Evolutionary conservation across 1,284 basidiomycete genomes (phyloP).

Genomic region (Athelia psychrophila): DNA sequence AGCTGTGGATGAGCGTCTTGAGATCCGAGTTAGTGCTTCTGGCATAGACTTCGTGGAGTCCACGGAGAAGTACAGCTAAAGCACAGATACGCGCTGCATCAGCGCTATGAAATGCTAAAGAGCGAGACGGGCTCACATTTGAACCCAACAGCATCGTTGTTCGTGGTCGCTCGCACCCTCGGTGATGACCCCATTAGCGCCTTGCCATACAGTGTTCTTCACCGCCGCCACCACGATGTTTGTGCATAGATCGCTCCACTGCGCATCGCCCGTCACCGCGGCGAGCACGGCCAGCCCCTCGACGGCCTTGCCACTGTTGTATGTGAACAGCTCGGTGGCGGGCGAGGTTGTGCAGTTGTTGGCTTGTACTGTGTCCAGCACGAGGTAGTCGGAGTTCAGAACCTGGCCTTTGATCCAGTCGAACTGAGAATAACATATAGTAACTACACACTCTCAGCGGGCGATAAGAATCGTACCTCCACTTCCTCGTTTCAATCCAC

Average conservation of each 20-base stretch:
- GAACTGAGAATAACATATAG: too few species aligned
- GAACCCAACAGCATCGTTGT: constrained; percentile 47
- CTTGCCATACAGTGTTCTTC: constrained; percentile 42
- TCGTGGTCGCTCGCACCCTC: constrained; percentile 37
- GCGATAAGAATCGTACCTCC: constrained; percentile 2
- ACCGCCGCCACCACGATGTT: constrained; percentile 34
- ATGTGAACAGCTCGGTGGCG: constrained; percentile 43
- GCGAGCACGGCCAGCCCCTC: constrained; percentile 45
- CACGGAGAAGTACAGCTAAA: constrained; percentile 44
- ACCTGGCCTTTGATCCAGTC: constrained; percentile 41
- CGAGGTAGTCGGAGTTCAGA: constrained; percentile 36
- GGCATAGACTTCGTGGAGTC: constrained; percentile 39
- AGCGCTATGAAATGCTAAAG: too few species aligned
- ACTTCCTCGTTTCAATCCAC: constrained; percentile 5
- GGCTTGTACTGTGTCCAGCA: constrained; percentile 45
- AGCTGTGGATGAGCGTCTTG: constrained; percentile 39
- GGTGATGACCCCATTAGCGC: constrained; percentile 44
- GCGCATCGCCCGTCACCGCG: constrained; percentile 35
- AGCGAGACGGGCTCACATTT: constrained; percentile 32
- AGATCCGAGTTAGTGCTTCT: constrained; percentile 32
- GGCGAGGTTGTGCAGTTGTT: constrained; percentile 42
- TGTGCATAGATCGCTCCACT: constrained; percentile 37
- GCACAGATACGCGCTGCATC: background rate
- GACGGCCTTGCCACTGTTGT: constrained; percentile 50
- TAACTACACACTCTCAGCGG: too few species aligned